A percentile compares a stretch with the other conserved stretches of the same genome.
phyloP scores from a whole-genome alignment of 225 moss, liverwort and hornwort genomes.

The Anthoceros angustus region DNA sequence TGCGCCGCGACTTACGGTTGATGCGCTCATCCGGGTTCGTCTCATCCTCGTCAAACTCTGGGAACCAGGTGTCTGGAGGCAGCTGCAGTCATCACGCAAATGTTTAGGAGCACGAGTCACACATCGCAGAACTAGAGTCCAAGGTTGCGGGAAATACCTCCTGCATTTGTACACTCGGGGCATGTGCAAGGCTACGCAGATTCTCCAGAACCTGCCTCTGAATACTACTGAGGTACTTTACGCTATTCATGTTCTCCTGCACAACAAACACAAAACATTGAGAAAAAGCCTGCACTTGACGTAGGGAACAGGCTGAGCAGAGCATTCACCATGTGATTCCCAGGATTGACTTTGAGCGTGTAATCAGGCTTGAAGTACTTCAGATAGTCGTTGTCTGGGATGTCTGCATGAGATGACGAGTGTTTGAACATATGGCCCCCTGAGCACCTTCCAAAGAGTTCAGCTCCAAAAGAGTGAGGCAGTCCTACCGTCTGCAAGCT shows the following conservation, averaged over 20 bases:
- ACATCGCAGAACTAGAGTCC: background rate
- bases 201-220: constrained; percentile 94
- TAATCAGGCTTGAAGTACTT: constrained; percentile 94
- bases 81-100: constrained; percentile 24
- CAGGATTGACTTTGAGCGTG: constrained; percentile 63
- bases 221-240: constrained; percentile 66
- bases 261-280: background rate
- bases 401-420: constrained; percentile 38
- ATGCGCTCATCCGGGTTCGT: constrained; percentile 79
- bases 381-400: constrained; percentile 89
- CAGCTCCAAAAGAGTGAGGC: background rate
- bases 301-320: background rate
- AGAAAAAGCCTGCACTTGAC: background rate
- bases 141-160: constrained; percentile 33
- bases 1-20: constrained; percentile 46
- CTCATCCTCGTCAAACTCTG: constrained; percentile 88
- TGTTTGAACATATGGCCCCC: background rate
- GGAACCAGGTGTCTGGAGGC: constrained; percentile 80
- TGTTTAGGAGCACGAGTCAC: background rate
- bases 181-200: constrained; percentile 80
- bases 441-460: background rate
- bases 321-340: constrained; percentile 53
- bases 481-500: constrained; percentile 59
- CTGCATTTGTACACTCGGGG: constrained; percentile 95
- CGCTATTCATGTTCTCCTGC: constrained; percentile 88